phyloP scores from a whole-genome alignment of 352 stramenopile genomes.

The Globisporangium polare region DNA sequence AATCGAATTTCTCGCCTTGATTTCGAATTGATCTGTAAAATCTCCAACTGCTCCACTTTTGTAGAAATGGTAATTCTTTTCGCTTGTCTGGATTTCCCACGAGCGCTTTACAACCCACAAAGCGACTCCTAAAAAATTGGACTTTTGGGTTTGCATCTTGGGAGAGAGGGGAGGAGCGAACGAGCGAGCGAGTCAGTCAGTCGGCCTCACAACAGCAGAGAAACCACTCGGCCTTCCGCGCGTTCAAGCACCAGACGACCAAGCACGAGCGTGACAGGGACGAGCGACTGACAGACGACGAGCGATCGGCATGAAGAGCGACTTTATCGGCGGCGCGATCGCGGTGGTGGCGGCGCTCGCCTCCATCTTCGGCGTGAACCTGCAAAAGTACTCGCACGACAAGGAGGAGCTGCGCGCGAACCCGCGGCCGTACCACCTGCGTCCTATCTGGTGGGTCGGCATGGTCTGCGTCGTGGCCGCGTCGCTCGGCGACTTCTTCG shows the following conservation, averaged over 20 bases:
- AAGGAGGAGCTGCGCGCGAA: constrained; percentile 72
- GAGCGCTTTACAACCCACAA: too few relatives aligned
- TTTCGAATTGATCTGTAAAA: too few relatives aligned
- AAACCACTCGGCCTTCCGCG: neutral
- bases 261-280: neutral
- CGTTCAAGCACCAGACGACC: neutral
- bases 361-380: constrained; percentile 89
- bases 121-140: too few relatives aligned
- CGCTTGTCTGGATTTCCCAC: too few relatives aligned
- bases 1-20: too few relatives aligned
- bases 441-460: constrained; percentile 86
- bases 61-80: too few relatives aligned
- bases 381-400: constrained; percentile 90
- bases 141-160: too few relatives aligned
- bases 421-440: constrained; percentile 72
- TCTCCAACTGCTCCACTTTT: too few relatives aligned
- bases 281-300: neutral
- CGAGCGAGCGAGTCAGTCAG: neutral
- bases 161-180: neutral
- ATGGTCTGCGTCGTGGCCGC: constrained; percentile 83
- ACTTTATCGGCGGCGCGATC: constrained; percentile 76
- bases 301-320: constrained; percentile 46
- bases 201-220: neutral
- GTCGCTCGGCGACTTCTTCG: constrained; percentile 82
- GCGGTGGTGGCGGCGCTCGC: constrained; percentile 67